Evolutionary conservation across 2,329 filamentous ascomycete species (phyloP).

Genomic region (Lizonia empirigonia): DNA sequence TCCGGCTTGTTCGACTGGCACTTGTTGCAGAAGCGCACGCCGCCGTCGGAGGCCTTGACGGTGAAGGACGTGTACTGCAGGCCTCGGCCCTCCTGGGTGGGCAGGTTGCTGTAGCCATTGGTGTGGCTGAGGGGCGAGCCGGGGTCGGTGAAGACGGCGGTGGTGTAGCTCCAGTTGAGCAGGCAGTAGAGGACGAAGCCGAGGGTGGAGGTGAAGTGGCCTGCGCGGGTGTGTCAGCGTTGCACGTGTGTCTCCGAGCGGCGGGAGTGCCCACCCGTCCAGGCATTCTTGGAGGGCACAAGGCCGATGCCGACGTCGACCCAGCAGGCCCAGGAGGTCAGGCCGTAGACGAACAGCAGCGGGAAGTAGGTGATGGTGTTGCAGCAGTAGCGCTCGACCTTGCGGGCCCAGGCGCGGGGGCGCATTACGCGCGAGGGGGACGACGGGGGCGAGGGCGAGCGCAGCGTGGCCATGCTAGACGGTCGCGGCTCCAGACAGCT

Average conservation of each 20-base stretch:
- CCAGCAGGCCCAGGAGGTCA: constrained; percentile 95
- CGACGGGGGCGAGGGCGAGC: constrained; percentile 47
- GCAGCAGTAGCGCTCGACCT: constrained; percentile 85
- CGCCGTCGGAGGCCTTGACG: constrained; percentile 83
- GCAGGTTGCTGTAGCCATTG: constrained; percentile 77
- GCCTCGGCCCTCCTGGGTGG: constrained; percentile 66
- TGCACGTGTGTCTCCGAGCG: constrained; percentile 4
- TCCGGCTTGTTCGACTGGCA: constrained; percentile 94
- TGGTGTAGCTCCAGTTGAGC: constrained; percentile 87
- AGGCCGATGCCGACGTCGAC: constrained; percentile 76
- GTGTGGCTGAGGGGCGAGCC: constrained; percentile 64
- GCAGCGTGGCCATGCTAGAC: constrained; percentile 47
- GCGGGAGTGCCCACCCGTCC: constrained; percentile 40
- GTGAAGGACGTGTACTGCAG: constrained; percentile 76
- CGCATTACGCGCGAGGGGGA: constrained; percentile 48
- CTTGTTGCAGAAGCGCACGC: constrained; percentile 93
- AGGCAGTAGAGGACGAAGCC: constrained; percentile 76
- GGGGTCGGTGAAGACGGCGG: constrained; percentile 90
- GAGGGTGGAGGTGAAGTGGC: constrained; percentile 60
- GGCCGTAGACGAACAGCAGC: constrained; percentile 82
- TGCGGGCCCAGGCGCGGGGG: constrained; percentile 63
- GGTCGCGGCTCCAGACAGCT: not conserved
- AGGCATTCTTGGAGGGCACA: constrained; percentile 40
- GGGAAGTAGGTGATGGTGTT: constrained; percentile 79
- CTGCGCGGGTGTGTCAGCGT: constrained; percentile 24